These are phyloP conservation scores for Goffeauzyma gilvescens DNA, from an alignment of 768 basidiomycete species.

Conservation along the genomic window DNA sequence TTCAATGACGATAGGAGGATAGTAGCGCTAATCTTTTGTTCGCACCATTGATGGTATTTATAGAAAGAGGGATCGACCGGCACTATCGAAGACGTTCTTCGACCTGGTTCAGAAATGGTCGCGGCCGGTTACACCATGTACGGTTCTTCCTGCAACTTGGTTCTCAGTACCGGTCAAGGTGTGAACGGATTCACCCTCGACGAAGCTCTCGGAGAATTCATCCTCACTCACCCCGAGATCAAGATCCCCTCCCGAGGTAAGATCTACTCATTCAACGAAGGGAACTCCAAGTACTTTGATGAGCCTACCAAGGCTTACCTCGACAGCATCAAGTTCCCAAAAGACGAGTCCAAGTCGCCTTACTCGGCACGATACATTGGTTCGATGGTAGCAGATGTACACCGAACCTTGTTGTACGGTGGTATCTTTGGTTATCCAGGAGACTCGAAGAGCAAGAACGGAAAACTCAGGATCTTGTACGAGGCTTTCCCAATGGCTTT, in stretches of 20 bases:
- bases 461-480: constrained; percentile 83
- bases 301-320: constrained; percentile 62
- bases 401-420: constrained; percentile 55
- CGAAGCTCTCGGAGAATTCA: constrained; percentile 82
- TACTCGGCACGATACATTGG: constrained; percentile 53
- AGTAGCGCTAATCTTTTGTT: too few relatives aligned
- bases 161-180: constrained; percentile 81
- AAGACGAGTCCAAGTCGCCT: constrained; percentile 35
- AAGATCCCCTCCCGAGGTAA: constrained; percentile 83
- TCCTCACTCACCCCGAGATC: constrained; percentile 94
- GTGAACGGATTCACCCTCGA: constrained; percentile 98
- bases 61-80: constrained; percentile 62
- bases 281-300: constrained; percentile 94
- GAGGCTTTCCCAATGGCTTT: constrained; percentile 98
- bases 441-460: constrained; percentile 70
- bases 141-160: constrained; percentile 90
- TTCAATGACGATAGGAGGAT: too few relatives aligned
- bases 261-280: constrained; percentile 99
- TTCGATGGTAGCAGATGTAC: constrained; percentile 95
- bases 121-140: constrained; percentile 97
- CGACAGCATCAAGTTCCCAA: constrained; percentile 39
- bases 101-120: constrained; percentile 91
- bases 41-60: constrained; percentile 4
- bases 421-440: constrained; percentile 97
- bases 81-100: constrained; percentile 66